Evolutionary conservation across 106 monocot genomes (phyloP).

Genomic region (Gastrodia elata): DNA sequence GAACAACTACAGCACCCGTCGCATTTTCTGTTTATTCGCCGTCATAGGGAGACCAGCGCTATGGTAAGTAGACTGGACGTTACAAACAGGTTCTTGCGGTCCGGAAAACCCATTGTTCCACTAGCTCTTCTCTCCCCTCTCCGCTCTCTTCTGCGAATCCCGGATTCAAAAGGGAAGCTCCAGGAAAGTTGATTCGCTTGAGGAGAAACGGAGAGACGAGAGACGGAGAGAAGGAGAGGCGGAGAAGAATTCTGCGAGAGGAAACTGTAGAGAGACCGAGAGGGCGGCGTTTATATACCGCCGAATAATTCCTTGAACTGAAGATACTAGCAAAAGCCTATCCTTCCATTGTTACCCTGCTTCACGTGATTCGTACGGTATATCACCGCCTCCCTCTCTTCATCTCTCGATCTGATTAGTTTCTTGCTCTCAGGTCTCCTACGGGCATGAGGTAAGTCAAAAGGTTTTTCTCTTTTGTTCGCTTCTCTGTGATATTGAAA

Average conservation of each 20-base stretch:
- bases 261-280: slow-evolving; percentile 18
- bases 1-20: no score
- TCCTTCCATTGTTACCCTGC: slow-evolving; percentile 3
- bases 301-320: slow-evolving; percentile 30
- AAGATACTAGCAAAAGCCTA: neutral
- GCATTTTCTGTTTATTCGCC: no score
- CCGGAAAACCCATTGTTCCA: neutral
- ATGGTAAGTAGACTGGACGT: neutral
- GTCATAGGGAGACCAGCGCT: no score
- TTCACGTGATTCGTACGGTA: slow-evolving; percentile 64
- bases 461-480: slow-evolving; percentile 12
- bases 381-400: slow-evolving; percentile 60
- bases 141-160: neutral
- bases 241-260: neutral
- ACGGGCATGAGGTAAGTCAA: slow-evolving; percentile 11
- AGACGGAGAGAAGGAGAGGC: neutral
- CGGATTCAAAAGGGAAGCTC: neutral
- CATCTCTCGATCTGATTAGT: slow-evolving; percentile 10
- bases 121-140: slow-evolving; percentile 2
- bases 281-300: slow-evolving; percentile 85
- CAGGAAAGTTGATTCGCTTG: neutral
- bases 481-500: slow-evolving; percentile 1
- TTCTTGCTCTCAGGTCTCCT: neutral
- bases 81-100: neutral
- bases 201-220: slow-evolving; percentile 5